A percentile compares a stretch with the other conserved stretches of the same genome.
Conservation (phyloP, 1,139 yeast species). For the Yamadazyma diddensiae region DNA sequence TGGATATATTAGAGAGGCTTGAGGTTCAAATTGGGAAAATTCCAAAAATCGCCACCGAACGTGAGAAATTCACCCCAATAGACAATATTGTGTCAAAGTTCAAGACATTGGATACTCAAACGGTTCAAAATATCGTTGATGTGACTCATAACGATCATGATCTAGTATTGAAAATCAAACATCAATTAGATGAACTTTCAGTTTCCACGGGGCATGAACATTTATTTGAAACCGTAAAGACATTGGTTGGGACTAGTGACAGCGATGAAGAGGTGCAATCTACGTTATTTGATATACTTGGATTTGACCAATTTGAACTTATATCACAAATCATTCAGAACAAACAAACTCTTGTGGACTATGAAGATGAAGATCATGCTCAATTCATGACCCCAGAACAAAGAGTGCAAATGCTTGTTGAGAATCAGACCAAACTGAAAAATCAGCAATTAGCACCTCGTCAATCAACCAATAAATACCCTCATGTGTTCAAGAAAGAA, state of each 20-base stretch:
- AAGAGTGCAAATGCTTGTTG: slow-evolving; percentile 53
- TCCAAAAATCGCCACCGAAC: slow-evolving; percentile 35
- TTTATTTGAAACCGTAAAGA: slow-evolving; percentile 21
- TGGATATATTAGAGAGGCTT: slow-evolving; percentile 39
- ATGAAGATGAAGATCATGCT: slow-evolving; percentile 1
- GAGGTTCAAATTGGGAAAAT: slow-evolving; percentile 21
- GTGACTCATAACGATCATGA: slow-evolving; percentile 16
- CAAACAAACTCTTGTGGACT: slow-evolving; percentile 25
- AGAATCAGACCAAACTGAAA: slow-evolving; percentile 51
- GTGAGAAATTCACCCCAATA: slow-evolving; percentile 25
- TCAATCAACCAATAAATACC: slow-evolving; percentile 55
- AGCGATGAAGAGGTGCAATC: slow-evolving; percentile 67
- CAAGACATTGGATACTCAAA: slow-evolving; percentile 28
- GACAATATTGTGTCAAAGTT: slow-evolving; percentile 27
- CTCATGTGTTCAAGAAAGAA: slow-evolving; percentile 79
- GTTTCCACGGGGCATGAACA: slow-evolving; percentile 15
- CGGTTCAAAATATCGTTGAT: slow-evolving; percentile 23
- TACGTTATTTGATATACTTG: slow-evolving; percentile 70
- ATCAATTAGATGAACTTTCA: neutral
- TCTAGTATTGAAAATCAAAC: neutral
- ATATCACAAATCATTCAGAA: slow-evolving; percentile 64
- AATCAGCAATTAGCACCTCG: slow-evolving; percentile 50
- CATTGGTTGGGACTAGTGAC: slow-evolving; percentile 26
- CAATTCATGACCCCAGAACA: slow-evolving; percentile 53
- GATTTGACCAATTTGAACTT: slow-evolving; percentile 80